These are phyloP conservation scores for Pyrrhoderma lamaoense DNA, from an alignment of 1,284 basidiomycete species.

Conservation along the genomic window DNA sequence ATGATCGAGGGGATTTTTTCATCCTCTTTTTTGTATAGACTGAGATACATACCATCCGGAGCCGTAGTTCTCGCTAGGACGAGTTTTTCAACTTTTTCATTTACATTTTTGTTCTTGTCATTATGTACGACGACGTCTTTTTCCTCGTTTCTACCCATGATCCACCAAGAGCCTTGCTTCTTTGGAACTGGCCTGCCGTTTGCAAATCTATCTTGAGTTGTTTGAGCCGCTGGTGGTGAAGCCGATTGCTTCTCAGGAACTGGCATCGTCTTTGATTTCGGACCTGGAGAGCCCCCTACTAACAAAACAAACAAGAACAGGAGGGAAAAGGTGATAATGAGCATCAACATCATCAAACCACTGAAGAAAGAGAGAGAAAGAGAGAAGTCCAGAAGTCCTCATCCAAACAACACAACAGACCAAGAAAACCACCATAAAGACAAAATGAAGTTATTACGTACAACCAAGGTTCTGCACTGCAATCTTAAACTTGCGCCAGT, in stretches of 20 bases:
- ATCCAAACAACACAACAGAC: neutral
- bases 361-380: neutral
- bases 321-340: no score
- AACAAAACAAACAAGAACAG: neutral
- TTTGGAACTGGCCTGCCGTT: slow-evolving; percentile 17
- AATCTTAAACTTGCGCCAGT: slow-evolving; percentile 69
- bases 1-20: no score
- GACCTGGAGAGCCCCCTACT: slow-evolving; percentile 11
- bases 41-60: slow-evolving; percentile 6
- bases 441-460: no score
- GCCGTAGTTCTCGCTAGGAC: slow-evolving; percentile 15
- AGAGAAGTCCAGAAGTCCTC: neutral
- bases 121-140: neutral
- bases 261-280: slow-evolving; percentile 14
- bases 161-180: slow-evolving; percentile 19
- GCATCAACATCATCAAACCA: no score
- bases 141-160: slow-evolving; percentile 13
- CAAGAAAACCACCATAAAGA: no score
- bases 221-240: no score
- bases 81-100: slow-evolving; percentile 24
- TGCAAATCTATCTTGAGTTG: neutral
- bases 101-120: slow-evolving; percentile 8
- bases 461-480: slow-evolving; percentile 75
- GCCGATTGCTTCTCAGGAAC: neutral
- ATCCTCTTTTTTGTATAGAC: no score